Percentiles rank a stretch among this genome's conserved stretches.
phyloP scores from a whole-genome alignment of 139 green algal species.

The Chlorella sp. region DNA sequence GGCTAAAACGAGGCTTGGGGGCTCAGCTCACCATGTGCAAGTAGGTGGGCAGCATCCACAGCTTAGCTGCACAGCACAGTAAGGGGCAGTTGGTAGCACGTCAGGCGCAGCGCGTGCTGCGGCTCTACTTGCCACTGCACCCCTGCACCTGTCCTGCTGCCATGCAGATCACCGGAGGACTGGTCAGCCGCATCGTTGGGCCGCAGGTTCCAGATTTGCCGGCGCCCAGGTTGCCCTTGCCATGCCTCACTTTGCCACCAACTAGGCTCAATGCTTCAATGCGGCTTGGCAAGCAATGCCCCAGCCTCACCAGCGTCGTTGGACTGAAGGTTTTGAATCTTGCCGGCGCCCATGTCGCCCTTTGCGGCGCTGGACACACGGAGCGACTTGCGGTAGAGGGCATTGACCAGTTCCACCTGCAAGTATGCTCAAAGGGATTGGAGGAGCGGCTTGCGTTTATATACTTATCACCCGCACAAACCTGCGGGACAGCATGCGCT shows the following conservation, averaged over 20 bases:
- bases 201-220: conserved; percentile 86
- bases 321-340: conserved; percentile 82
- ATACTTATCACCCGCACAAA: too few relatives aligned
- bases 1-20: too few relatives aligned
- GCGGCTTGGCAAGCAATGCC: background rate
- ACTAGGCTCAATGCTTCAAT: too few relatives aligned
- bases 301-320: conserved; percentile 73
- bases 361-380: conserved; percentile 65
- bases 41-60: conserved; percentile 86
- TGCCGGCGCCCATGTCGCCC: conserved; percentile 64
- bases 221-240: conserved; percentile 62
- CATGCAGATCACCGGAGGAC: too few relatives aligned
- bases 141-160: too few relatives aligned
- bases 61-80: conserved; percentile 56
- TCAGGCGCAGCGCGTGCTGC: too few relatives aligned
- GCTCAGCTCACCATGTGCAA: conserved; percentile 67
- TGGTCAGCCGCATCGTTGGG: conserved; percentile 58
- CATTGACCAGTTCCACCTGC: conserved; percentile 62
- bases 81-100: background rate
- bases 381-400: conserved; percentile 83
- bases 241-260: too few relatives aligned
- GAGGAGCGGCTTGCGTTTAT: conserved; percentile 53
- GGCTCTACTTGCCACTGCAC: too few relatives aligned
- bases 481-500: too few relatives aligned
- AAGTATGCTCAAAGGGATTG: conserved; percentile 40